A percentile compares a stretch with the other conserved stretches of the same genome.
These are phyloP conservation scores for Venturiaceae sp. DNA, from an alignment of 2,329 filamentous ascomycete species.

Conservation along the genomic window DNA sequence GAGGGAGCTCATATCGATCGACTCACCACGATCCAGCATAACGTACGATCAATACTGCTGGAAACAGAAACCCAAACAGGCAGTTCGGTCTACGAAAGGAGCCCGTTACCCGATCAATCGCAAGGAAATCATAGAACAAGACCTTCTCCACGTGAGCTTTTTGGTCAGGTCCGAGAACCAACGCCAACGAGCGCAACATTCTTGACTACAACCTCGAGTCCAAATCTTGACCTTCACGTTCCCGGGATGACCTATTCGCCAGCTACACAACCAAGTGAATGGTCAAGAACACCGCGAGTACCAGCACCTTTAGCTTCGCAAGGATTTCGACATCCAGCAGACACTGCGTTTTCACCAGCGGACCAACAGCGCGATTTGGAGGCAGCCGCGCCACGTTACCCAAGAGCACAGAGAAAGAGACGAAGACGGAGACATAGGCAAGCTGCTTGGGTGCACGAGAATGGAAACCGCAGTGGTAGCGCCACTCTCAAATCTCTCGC, in stretches of 20 bases:
- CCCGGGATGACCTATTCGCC: constrained; percentile 4
- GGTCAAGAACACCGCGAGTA: not conserved
- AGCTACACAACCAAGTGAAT: constrained; percentile 7
- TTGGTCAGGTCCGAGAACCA: constrained; percentile 3
- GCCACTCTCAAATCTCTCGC: not conserved
- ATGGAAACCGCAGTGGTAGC: not conserved
- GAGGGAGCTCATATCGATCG: not conserved
- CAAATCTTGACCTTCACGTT: not conserved
- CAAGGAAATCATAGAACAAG: not conserved
- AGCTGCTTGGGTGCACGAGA: not conserved
- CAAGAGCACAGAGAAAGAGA: not conserved
- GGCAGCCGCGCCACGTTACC: not conserved
- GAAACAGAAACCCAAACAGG: not conserved
- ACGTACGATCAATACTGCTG: not conserved
- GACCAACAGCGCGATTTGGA: not conserved
- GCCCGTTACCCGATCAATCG: constrained; percentile 2
- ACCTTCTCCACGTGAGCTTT: not conserved
- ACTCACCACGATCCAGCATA: constrained; percentile 2
- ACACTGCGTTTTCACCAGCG: not conserved
- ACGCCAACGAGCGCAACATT: not conserved
- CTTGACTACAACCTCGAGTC: not conserved
- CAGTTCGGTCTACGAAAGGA: constrained; percentile 8
- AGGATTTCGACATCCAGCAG: constrained; percentile 5
- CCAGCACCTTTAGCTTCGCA: not conserved
- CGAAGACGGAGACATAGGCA: constrained; percentile 11